Evolutionary conservation across 768 basidiomycete species (phyloP), one percentile per base, ranked within the genome.

Genomic region (Lentinula sp.): DNA sequence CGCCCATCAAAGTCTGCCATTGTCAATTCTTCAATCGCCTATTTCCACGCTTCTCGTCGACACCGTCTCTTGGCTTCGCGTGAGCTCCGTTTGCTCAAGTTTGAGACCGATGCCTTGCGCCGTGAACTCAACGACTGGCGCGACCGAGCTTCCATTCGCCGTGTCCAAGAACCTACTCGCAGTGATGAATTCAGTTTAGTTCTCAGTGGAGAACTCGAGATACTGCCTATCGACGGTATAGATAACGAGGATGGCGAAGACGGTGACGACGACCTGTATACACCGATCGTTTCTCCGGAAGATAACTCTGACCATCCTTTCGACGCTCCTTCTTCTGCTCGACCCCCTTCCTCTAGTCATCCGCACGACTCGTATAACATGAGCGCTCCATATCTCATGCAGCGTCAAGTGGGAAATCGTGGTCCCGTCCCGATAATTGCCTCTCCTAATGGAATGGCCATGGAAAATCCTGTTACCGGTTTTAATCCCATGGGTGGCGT

Each of bases 1-100:
- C 87, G 96, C 31, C 97, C 97, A 0, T 94, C 91, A 71, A 99
- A 99, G 75, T 92, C 92, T 4, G 89, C 91, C 63, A 98, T 98
- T 72, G 95, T 99, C 74, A 97, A 97, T 74, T 93, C 91, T 39
- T 92, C 90, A 49, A 97, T 98, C 71, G 87, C 93, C 1, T 89
- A 93, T 69, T 85, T 95, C 63, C 87, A 90, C 68, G 83, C 88
- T 23, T 88, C 91, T 45, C 85, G 91, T 57, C 82, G 91, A 48
- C 89, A 93, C 68, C 87, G 91, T 54, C 75, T 87, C 21, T 79
- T 94, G 63, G 93, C 93, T n/a, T 83, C 91, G 7, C 84, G 88
- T 63, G 91, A 95, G 70, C 80, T 96, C 37, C 88, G 93, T 52
- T 70, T 84, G 53, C 73, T 95, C 68, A 91, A 90, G 69, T 74